These are phyloP conservation scores for Dictyostelium firmibasis DNA, from an alignment of 78 protist species.

Conservation along the genomic window DNA sequence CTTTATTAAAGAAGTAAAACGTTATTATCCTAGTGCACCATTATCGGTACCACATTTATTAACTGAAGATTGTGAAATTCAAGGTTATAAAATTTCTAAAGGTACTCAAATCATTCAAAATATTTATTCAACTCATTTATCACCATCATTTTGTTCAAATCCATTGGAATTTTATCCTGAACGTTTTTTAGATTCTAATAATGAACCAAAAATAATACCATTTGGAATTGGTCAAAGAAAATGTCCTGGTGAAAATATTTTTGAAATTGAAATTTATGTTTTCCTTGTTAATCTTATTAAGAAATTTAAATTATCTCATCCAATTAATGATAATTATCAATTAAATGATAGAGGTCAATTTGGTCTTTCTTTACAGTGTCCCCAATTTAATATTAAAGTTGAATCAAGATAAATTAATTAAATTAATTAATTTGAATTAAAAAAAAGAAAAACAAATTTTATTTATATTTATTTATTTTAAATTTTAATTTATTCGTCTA, in stretches of 20 bases:
- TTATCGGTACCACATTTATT: constrained; percentile 32
- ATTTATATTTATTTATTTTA: too few relatives aligned
- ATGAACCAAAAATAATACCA: not conserved
- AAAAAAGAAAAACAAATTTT: not conserved
- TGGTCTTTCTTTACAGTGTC: not conserved
- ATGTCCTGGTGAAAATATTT: constrained; percentile 24
- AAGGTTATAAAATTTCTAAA: constrained; percentile 20
- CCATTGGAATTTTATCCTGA: constrained; percentile 32
- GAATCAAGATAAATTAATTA: not conserved
- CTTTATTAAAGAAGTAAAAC: constrained; percentile 6
- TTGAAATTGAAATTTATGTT: constrained; percentile 26
- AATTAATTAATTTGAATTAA: not conserved
- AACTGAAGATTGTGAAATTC: not conserved
- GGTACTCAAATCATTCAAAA: constrained; percentile 19
- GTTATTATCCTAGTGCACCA: constrained; percentile 53
- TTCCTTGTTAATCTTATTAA: not conserved
- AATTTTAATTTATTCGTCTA: too few relatives aligned
- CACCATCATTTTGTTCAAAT: not conserved
- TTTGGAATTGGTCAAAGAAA: constrained; percentile 34
- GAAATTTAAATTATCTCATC: constrained; percentile 21
- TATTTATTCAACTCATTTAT: not conserved
- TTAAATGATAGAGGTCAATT: not conserved
- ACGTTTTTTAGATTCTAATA: not conserved
- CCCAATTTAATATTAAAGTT: not conserved
- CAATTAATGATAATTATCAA: not conserved